Evolutionary conservation across 805 yeast genomes (phyloP), one percentile per base, ranked within the genome.

Genomic region (Peterozyma xylosa): DNA sequence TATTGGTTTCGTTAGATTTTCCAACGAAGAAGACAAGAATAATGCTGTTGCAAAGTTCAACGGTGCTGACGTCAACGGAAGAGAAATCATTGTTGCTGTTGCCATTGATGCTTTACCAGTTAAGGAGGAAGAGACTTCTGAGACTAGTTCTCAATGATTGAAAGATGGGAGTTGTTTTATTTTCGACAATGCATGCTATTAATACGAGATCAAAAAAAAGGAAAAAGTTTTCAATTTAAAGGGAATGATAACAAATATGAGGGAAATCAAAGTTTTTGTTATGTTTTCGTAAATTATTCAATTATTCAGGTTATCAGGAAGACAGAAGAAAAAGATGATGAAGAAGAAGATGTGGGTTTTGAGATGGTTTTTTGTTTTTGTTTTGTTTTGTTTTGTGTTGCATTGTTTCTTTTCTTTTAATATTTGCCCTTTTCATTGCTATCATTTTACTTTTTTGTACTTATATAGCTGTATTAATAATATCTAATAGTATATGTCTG

Each of bases 11-110:
- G 76, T 77, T 44, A 76, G 70, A 53, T 74, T 80, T 50, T 57
- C 67, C 32, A 54, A 55, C 50, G 71, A 71, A 47, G 76, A 71
- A 43, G 52, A 56, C 33, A 81, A 76, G 56, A 59, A 65, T 56
- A 50, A 60, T 50, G 79, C 77, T 14, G 66, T 86, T 48, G 78
- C 71, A 33, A 76, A 78, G 55, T 80, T 80, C 61, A 73, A 83
- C 50, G 95, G 88, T 42, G 71, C 70, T 55, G 73, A 70, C 42
- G 65, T 83, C 52, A 76, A 77, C 48, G 96, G 84, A 41, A 76
- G 86, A 60, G 70, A 69, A 41, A 65, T 89, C 46, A 65, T 73
- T 38, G 87, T 84, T 47, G 82, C 81, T 51, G 74, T 82, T 53
- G 96, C 96, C 16, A 74, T 85, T 49, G 86, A 82, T 54, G 68